Conservation (phyloP, 305 asterid genomes). For the Caryopteris hybrid region DNA sequence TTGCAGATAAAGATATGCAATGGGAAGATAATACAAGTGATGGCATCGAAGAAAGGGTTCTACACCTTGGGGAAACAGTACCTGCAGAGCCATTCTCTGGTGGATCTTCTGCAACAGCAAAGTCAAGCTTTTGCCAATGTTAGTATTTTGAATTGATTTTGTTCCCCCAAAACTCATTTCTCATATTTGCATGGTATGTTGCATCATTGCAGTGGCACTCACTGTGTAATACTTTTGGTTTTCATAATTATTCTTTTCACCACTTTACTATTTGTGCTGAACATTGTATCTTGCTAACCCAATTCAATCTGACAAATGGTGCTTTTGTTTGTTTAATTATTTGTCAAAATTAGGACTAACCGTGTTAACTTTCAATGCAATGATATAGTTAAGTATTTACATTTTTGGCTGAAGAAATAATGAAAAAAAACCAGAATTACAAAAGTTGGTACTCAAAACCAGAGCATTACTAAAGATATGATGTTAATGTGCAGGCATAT, state of each 20-base stretch:
- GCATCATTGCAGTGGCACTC: not conserved
- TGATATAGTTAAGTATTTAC: not conserved
- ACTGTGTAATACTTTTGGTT: not conserved
- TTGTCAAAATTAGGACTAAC: not conserved
- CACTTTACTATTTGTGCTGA: not conserved
- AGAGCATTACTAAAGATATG: conserved; percentile 9
- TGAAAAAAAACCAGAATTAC: not conserved
- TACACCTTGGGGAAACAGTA: conserved; percentile 76
- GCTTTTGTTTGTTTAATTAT: not conserved
- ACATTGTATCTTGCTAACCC: not conserved
- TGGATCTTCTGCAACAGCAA: conserved; percentile 99
- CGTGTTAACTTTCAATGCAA: not conserved
- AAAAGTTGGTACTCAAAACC: not conserved
- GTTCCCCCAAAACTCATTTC: not conserved
- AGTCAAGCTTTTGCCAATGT: conserved; percentile 97
- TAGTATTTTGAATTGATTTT: conserved; percentile 26
- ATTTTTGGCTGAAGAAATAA: not conserved
- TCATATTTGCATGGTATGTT: conserved; percentile 5
- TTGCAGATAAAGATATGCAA: conserved; percentile 96
- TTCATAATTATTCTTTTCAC: not conserved
- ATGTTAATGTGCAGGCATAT: conserved; percentile 70
- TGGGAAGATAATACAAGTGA: conserved; percentile 84
- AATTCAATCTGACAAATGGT: too few species aligned
- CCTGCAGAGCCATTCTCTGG: conserved; percentile 79
- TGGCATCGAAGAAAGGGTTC: conserved; percentile 85